A percentile compares a stretch with the other conserved stretches of the same genome.
These are phyloP conservation scores for Russula sp. DNA, from an alignment of 768 basidiomycete genomes.

Conservation along the genomic window DNA sequence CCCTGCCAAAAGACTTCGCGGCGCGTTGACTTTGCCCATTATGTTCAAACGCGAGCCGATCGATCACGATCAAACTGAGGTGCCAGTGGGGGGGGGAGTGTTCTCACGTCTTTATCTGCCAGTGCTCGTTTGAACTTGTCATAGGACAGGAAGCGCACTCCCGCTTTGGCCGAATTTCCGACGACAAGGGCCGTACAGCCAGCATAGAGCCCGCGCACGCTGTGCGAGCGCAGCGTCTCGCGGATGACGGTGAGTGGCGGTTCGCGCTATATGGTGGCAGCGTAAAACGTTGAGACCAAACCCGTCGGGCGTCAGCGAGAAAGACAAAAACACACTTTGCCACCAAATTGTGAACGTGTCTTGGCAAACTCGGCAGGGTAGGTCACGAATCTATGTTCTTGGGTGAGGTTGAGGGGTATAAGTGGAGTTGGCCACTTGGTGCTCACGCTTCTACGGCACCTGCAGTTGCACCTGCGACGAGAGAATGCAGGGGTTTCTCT, in stretches of 20 bases:
- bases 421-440: neutral
- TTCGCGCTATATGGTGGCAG: conserved; percentile 42
- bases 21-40: conserved; percentile 87
- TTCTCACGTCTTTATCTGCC: conserved; percentile 69
- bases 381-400: conserved; percentile 62
- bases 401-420: conserved; percentile 32
- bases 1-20: conserved; percentile 74
- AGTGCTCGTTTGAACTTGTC: conserved; percentile 84
- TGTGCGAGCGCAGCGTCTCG: conserved; percentile 68
- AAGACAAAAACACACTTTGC: conserved; percentile 43
- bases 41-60: neutral
- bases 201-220: conserved; percentile 84
- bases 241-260: conserved; percentile 67
- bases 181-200: conserved; percentile 85
- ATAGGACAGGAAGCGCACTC: conserved; percentile 92
- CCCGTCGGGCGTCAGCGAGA: neutral
- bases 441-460: conserved; percentile 90
- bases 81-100: neutral
- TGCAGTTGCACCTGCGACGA: conserved; percentile 88
- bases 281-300: neutral
- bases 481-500: conserved; percentile 80
- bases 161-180: conserved; percentile 91
- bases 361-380: conserved; percentile 93
- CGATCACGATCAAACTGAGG: neutral
- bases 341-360: conserved; percentile 88